These are phyloP conservation scores for Pittosporum tobira DNA, from an alignment of 129 eudicot species.

Conservation along the genomic window DNA sequence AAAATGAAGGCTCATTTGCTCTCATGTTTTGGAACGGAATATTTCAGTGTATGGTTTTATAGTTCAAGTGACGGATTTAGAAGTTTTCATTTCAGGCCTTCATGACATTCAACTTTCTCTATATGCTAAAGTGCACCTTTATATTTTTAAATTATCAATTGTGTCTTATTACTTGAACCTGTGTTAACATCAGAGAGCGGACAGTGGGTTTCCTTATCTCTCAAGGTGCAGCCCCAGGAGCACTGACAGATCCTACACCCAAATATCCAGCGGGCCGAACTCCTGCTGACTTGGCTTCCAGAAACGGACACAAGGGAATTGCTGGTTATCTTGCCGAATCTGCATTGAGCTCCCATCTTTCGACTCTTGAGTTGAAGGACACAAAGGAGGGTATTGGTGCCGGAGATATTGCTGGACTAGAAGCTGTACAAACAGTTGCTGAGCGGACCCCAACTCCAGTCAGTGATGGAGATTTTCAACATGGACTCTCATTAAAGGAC, in stretches of 20 bases:
- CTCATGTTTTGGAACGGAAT: background rate
- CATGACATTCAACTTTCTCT: background rate
- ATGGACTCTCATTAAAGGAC: slow-evolving; percentile 65
- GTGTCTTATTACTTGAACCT: background rate
- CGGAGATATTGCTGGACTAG: slow-evolving; percentile 22
- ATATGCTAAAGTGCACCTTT: background rate
- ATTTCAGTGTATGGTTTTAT: background rate
- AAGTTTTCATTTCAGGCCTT: background rate
- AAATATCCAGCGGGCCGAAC: slow-evolving; percentile 67
- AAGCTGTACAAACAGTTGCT: slow-evolving; percentile 62
- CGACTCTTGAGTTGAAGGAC: slow-evolving; percentile 50
- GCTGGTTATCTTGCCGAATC: slow-evolving; percentile 89
- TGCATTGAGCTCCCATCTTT: slow-evolving; percentile 65
- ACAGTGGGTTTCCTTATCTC: slow-evolving; percentile 75
- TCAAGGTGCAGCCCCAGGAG: slow-evolving; percentile 82
- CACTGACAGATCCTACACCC: slow-evolving; percentile 81
- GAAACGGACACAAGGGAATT: slow-evolving; percentile 92
- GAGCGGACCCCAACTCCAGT: slow-evolving; percentile 62
- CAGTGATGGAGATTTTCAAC: slow-evolving; percentile 46
- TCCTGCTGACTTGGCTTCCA: slow-evolving; percentile 82
- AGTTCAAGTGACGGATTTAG: background rate
- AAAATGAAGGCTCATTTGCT: no score
- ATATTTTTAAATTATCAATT: background rate
- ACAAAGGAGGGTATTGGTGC: slow-evolving; percentile 28
- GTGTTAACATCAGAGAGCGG: slow-evolving; percentile 48